phyloP scores from a whole-genome alignment of 1,284 basidiomycete species.

The Gastroboletus turbinatus region DNA sequence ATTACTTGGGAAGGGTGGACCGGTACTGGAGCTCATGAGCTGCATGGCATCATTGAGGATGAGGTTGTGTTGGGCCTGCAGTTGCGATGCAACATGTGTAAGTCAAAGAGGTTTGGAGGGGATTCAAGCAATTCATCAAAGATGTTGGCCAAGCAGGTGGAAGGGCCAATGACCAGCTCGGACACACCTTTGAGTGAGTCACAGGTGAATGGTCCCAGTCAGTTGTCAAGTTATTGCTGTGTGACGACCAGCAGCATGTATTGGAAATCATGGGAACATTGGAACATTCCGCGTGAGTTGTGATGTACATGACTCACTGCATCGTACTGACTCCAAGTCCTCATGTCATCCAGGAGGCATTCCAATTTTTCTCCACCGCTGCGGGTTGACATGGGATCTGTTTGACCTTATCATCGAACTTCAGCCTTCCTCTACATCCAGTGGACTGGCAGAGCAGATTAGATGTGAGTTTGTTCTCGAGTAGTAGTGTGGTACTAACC shows the following conservation, averaged over 20 bases:
- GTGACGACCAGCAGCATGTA: too few species aligned
- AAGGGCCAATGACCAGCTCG: too few species aligned
- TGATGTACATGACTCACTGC: background rate
- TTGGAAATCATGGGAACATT: too few species aligned
- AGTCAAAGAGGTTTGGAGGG: conserved; percentile 7
- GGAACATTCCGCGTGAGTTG: conserved; percentile 18
- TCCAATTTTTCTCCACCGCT: too few species aligned
- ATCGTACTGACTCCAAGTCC: too few species aligned
- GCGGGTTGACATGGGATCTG: background rate
- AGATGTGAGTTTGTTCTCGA: background rate
- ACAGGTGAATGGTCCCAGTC: too few species aligned
- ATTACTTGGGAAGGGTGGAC: background rate
- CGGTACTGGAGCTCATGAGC: conserved; percentile 17
- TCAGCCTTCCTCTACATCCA: background rate
- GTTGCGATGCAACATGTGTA: conserved; percentile 18
- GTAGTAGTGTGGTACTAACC: background rate
- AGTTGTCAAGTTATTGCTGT: background rate
- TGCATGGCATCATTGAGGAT: conserved; percentile 19
- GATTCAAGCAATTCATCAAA: too few species aligned
- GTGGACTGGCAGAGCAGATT: background rate
- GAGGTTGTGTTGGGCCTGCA: conserved; percentile 23
- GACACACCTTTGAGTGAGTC: too few species aligned
- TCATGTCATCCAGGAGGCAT: too few species aligned
- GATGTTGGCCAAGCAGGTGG: too few species aligned
- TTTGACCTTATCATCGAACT: background rate